Percentiles rank a stretch among this genome's conserved stretches.
Conservation (phyloP, 257 asterid genomes). For the Prunella vulgaris region DNA sequence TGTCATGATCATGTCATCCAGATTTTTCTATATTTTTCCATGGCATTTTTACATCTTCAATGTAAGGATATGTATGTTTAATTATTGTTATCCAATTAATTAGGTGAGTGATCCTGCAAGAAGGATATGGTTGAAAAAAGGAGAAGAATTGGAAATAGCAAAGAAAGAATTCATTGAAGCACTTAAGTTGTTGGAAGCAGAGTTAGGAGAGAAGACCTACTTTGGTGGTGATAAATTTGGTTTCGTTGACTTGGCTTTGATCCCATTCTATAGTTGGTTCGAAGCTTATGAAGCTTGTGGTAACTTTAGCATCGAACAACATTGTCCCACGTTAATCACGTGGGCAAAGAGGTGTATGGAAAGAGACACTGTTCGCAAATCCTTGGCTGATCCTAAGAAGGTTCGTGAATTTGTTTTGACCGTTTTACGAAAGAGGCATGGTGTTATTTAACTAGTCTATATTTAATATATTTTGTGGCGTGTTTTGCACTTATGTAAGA, state of each 20-base stretch:
- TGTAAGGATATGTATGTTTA: no score
- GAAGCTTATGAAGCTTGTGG: constrained; percentile 32
- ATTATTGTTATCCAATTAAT: not conserved
- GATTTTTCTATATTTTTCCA: no score
- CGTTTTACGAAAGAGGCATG: constrained; percentile 10
- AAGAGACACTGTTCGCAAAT: constrained; percentile 33
- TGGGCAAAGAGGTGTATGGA: constrained; percentile 46
- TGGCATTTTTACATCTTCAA: no score
- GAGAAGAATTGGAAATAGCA: constrained; percentile 33
- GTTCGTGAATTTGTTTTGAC: constrained; percentile 21
- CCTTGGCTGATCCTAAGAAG: constrained; percentile 30
- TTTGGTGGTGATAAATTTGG: constrained; percentile 49
- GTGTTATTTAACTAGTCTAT: not conserved
- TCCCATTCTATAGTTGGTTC: constrained; percentile 29
- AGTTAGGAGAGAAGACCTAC: constrained; percentile 35
- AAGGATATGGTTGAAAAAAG: constrained; percentile 26
- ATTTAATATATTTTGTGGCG: not conserved
- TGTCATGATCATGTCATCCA: no score
- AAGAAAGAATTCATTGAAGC: constrained; percentile 26
- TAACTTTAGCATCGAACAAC: constrained; percentile 26
- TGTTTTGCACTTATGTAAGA: not conserved
- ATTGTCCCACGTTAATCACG: constrained; percentile 28
- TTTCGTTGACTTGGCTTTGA: constrained; percentile 30
- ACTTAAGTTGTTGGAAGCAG: constrained; percentile 33
- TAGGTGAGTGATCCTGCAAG: constrained; percentile 26